Percentiles rank a stretch among this genome's conserved stretches.
These are phyloP conservation scores for Strobilomyces confusus DNA, from an alignment of 768 basidiomycete genomes.

Conservation along the genomic window DNA sequence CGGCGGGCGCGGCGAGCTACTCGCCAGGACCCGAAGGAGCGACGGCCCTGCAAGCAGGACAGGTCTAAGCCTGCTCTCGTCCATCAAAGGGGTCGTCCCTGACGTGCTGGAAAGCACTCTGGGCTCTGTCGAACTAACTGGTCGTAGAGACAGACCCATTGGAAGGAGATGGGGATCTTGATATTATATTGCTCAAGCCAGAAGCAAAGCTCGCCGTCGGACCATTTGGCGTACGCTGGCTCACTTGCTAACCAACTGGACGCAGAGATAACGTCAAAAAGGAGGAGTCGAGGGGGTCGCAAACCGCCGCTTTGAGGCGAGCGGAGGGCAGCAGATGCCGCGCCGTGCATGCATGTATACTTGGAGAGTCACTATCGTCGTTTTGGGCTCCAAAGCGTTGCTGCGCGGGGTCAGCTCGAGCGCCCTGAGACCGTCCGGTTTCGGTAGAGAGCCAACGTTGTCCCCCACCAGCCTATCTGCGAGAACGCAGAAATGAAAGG, in stretches of 20 bases:
- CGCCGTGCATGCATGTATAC: too few relatives aligned
- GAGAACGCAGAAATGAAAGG: too few relatives aligned
- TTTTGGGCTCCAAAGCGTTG: too few relatives aligned
- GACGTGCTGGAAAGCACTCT: slow-evolving; percentile 55
- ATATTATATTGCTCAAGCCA: slow-evolving; percentile 72
- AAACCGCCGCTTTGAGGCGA: too few relatives aligned
- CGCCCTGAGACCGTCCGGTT: too few relatives aligned
- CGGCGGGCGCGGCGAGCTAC: slow-evolving; percentile 73
- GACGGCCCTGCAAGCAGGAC: slow-evolving; percentile 85
- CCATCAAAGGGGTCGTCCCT: slow-evolving; percentile 65
- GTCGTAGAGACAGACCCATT: slow-evolving; percentile 36
- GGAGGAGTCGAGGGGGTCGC: too few relatives aligned
- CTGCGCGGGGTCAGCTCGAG: too few relatives aligned
- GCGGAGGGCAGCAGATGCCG: too few relatives aligned
- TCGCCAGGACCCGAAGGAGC: slow-evolving; percentile 76
- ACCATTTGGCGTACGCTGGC: slow-evolving; percentile 51
- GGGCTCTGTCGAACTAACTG: slow-evolving; percentile 63
- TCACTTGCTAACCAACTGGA: slow-evolving; percentile 48
- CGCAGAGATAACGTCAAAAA: slow-evolving; percentile 39
- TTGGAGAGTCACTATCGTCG: too few relatives aligned
- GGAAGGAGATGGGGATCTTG: slow-evolving; percentile 44
- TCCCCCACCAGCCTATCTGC: too few relatives aligned
- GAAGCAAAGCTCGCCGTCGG: slow-evolving; percentile 52
- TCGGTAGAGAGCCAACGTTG: too few relatives aligned
- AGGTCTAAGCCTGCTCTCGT: slow-evolving; percentile 75